phyloP scores from a whole-genome alignment of 768 basidiomycete genomes.

The Suillus fuscotomentosus region DNA sequence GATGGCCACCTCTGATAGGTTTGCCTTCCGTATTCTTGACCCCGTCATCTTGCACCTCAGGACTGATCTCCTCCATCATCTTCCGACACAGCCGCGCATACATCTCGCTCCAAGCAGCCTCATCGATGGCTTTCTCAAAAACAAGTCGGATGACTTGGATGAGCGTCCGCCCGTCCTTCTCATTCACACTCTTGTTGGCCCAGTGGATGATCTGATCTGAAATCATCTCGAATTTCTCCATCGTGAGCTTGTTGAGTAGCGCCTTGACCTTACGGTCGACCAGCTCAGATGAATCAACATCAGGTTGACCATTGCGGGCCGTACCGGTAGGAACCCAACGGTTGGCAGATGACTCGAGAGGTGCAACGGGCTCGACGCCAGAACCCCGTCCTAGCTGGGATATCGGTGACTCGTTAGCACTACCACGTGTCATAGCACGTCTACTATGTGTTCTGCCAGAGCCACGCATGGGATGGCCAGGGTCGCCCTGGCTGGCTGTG shows the following conservation, averaged over 20 bases:
- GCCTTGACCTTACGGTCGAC: slow-evolving; percentile 92
- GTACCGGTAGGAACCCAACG: slow-evolving; percentile 64
- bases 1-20: slow-evolving; percentile 87
- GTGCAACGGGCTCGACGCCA: slow-evolving; percentile 47
- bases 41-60: slow-evolving; percentile 84
- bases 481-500: slow-evolving; percentile 50
- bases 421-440: slow-evolving; percentile 75
- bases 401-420: slow-evolving; percentile 43
- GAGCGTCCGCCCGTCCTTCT: slow-evolving; percentile 90
- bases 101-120: slow-evolving; percentile 95
- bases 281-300: slow-evolving; percentile 73
- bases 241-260: slow-evolving; percentile 92
- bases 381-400: slow-evolving; percentile 38
- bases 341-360: slow-evolving; percentile 74
- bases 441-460: slow-evolving; percentile 72
- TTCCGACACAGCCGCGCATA: slow-evolving; percentile 93
- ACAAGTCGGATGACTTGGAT: slow-evolving; percentile 95
- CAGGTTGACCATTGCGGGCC: slow-evolving; percentile 43
- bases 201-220: slow-evolving; percentile 93
- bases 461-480: slow-evolving; percentile 43
- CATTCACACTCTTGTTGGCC: slow-evolving; percentile 91
- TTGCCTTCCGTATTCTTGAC: slow-evolving; percentile 80
- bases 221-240: slow-evolving; percentile 96
- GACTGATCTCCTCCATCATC: slow-evolving; percentile 92
- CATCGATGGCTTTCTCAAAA: slow-evolving; percentile 97